Base-by-base conservation (phyloP, 2,329 filamentous ascomycete genomes). In the Dactylellina cionopaga region DNA sequence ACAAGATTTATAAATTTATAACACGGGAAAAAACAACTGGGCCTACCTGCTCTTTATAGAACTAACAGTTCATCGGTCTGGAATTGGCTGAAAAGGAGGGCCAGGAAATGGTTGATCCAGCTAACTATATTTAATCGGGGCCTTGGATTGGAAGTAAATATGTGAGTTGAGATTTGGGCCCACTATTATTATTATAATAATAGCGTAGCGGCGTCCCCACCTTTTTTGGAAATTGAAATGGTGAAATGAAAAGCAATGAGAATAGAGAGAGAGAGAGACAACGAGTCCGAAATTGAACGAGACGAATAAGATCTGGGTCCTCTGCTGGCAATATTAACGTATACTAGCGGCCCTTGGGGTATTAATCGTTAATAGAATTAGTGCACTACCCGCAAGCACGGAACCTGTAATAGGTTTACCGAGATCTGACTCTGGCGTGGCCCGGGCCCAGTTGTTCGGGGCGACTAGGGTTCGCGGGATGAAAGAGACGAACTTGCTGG, bases 31-130 rank as follows among this genome's bases (percentile, higher is more conserved):
- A 60, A 58, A 59, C 37, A 59, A 52, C 51, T 59, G 68, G 68
- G 52, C 68, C 52, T 64, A 72, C 68, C 68, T 72, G 39, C 68
- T 65, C 59, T 65, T 72, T 72, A 72, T 72, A 72, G 68, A 47
- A 59, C 43, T 63, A 71, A 44, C 44, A 39, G 49, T 56, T 55
- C 56, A 70, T 70, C 39, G 56, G 58, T 56, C 41, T 33, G 49
- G n/a, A 51, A 54, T 52, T 54, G 41, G 55, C 43, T 33, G 55
- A 25, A 46, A 71, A 52, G 68, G 59, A 65, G 68, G 65, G 65
- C 41, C 27, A 44, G 49, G 39, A 63, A 58, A 71, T 51, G 39
- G 65, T 25, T 63, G 58, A 44, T 19, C 58, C 56, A 51, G 68
- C 68, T 59, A 65, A 31, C 52, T 64, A 59, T 72, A 59, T 65